These are phyloP conservation scores for Fusarium dimerum DNA, from an alignment of 2,329 filamentous ascomycete species.

Conservation along the genomic window DNA sequence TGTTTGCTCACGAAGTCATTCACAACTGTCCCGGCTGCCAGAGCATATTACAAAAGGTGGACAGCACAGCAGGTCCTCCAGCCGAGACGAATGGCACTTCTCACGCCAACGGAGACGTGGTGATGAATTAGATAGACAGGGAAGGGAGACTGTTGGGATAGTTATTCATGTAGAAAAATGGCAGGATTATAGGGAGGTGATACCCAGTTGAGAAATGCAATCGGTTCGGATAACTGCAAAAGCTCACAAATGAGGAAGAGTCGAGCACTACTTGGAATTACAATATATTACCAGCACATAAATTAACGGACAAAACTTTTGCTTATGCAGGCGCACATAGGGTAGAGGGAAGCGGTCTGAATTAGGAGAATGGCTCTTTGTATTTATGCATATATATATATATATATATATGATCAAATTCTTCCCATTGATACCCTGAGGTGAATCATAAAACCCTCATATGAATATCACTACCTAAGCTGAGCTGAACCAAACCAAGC, in stretches of 20 bases:
- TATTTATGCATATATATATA: no score
- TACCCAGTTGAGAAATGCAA: not conserved
- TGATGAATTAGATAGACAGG: slow-evolving; percentile 37
- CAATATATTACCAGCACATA: not conserved
- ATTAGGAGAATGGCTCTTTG: not conserved
- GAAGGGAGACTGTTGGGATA: no score
- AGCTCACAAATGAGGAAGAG: not conserved
- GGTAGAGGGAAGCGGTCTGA: not conserved
- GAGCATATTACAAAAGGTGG: slow-evolving; percentile 40
- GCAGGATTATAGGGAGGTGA: not conserved
- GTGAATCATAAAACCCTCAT: not conserved
- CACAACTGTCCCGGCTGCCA: slow-evolving; percentile 96
- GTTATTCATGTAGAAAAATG: not conserved
- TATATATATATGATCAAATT: not conserved
- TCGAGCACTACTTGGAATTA: not conserved
- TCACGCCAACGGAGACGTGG: slow-evolving; percentile 46
- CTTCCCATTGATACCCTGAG: not conserved
- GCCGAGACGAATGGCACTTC: slow-evolving; percentile 34
- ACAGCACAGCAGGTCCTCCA: slow-evolving; percentile 12
- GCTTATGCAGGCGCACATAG: not conserved
- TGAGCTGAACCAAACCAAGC: no score
- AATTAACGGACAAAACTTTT: not conserved
- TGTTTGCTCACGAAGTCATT: slow-evolving; percentile 90
- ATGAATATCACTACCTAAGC: not conserved
- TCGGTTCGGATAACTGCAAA: not conserved